Percentiles rank a stretch among this genome's conserved stretches.
These are phyloP conservation scores for Lentinula novae-zelandiae DNA, from an alignment of 1,284 basidiomycete species.

Conservation along the genomic window DNA sequence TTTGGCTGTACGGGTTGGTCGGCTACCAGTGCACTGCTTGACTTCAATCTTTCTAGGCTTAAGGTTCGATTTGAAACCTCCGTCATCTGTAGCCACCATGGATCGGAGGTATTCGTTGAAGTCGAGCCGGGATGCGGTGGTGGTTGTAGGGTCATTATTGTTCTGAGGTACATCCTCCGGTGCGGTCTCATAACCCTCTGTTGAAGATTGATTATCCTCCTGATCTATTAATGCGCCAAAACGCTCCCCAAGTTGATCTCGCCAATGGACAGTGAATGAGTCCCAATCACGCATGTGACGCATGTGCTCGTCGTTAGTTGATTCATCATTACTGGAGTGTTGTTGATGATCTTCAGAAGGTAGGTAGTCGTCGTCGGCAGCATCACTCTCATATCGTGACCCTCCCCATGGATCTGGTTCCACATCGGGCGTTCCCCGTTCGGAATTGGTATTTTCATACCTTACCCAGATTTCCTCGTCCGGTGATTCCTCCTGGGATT, in stretches of 20 bases:
- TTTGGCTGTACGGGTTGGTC: neutral
- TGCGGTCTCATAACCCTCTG: too few relatives aligned
- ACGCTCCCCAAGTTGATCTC: neutral
- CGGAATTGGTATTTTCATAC: neutral
- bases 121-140: neutral
- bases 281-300: slow-evolving; percentile 8
- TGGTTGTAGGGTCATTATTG: neutral
- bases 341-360: neutral
- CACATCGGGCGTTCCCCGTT: neutral
- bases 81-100: neutral
- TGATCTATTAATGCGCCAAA: neutral
- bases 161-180: neutral
- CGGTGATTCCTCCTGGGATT: neutral
- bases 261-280: neutral
- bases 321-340: neutral
- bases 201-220: neutral
- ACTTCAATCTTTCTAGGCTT: neutral
- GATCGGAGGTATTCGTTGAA: slow-evolving; percentile 9
- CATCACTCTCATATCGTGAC: slow-evolving; percentile 11
- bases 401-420: slow-evolving; percentile 12
- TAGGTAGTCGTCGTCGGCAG: slow-evolving; percentile 1
- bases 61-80: neutral
- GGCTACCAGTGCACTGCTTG: neutral
- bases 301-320: neutral
- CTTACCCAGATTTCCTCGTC: neutral